Evolutionary conservation across 2,329 filamentous ascomycete genomes (phyloP).

Genomic region (Colletotrichum aenigma): DNA sequence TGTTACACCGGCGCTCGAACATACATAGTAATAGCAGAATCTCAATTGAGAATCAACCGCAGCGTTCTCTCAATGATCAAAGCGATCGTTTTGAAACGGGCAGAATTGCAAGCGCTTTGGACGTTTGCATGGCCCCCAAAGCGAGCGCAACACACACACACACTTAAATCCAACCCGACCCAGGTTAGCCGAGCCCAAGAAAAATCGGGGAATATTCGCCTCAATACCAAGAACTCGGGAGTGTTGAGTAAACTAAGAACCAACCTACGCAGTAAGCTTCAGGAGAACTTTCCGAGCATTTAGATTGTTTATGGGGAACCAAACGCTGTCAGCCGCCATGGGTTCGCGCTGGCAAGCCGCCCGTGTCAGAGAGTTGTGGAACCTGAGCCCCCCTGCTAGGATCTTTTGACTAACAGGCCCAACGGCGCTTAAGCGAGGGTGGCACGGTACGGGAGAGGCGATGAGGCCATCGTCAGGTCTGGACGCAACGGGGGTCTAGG

Average conservation of each 20-base stretch:
- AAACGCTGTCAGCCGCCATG: background rate
- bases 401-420: background rate
- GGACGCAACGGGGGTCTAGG: background rate
- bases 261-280: background rate
- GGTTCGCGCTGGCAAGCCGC: background rate
- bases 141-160: background rate
- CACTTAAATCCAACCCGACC: background rate
- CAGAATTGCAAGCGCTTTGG: background rate
- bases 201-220: background rate
- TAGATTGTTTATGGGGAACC: background rate
- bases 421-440: constrained; percentile 1
- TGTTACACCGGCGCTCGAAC: background rate
- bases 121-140: background rate
- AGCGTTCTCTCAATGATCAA: background rate
- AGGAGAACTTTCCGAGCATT: background rate
- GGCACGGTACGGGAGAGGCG: background rate
- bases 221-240: background rate
- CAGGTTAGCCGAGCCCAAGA: background rate
- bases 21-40: background rate
- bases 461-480: background rate
- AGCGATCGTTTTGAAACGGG: background rate
- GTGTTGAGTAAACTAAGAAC: background rate
- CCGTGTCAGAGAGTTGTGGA: background rate
- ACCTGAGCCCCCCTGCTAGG: background rate
- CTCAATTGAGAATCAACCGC: background rate